These are phyloP conservation scores for Stellera chamaejasme DNA, from an alignment of 345 rosid species.

Conservation along the genomic window DNA sequence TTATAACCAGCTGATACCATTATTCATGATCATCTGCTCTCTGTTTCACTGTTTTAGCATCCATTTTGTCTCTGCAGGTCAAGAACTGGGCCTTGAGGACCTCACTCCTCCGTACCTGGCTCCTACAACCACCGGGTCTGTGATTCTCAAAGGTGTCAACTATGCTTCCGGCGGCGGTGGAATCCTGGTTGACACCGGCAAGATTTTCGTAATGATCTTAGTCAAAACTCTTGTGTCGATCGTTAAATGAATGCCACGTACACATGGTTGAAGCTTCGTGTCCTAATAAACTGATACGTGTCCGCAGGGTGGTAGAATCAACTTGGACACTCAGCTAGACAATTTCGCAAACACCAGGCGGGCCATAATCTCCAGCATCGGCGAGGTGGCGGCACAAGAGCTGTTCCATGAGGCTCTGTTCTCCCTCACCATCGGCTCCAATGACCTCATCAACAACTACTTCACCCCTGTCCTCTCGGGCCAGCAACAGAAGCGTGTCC, in stretches of 20 bases:
- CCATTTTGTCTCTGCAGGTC: constrained; percentile 22
- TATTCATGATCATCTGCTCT: not conserved
- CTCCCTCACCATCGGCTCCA: constrained; percentile 62
- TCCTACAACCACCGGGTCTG: constrained; percentile 47
- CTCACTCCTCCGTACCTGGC: constrained; percentile 69
- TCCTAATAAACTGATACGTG: not conserved
- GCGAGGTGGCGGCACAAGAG: constrained; percentile 31
- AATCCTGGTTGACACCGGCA: constrained; percentile 63
- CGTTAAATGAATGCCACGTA: too few species aligned
- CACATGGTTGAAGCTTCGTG: constrained; percentile 1
- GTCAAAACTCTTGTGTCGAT: not conserved
- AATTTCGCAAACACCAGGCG: constrained; percentile 44
- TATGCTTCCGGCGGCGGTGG: constrained; percentile 87
- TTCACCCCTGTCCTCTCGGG: constrained; percentile 47
- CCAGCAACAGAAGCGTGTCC: constrained; percentile 25
- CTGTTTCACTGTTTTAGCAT: too few species aligned
- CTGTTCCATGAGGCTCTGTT: constrained; percentile 31
- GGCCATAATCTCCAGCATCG: constrained; percentile 33
- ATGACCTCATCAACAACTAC: constrained; percentile 73
- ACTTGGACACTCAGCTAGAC: constrained; percentile 51
- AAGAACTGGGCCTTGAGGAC: constrained; percentile 29
- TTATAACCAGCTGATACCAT: not conserved
- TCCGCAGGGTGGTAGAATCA: constrained; percentile 54
- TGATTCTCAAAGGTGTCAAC: constrained; percentile 56
- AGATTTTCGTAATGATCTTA: constrained; percentile 45